Percentiles rank a stretch among this genome's conserved stretches.
Evolutionary conservation across 1,284 basidiomycete species (phyloP).

Genomic region (Flammula alnicola): DNA sequence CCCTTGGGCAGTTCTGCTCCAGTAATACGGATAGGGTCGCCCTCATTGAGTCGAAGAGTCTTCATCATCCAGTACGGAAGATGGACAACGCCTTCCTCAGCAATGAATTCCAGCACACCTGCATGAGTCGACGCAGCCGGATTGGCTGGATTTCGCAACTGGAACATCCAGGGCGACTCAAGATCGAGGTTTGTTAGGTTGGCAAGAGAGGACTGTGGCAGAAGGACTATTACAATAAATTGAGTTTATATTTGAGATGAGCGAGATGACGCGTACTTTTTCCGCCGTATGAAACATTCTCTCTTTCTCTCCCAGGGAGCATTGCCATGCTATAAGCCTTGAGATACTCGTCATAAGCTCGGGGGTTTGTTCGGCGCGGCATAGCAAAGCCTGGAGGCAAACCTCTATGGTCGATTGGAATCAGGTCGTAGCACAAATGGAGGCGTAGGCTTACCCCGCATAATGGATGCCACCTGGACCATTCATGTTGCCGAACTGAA

Average conservation of each 20-base stretch:
- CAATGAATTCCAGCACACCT: slow-evolving; percentile 98
- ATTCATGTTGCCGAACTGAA: slow-evolving; percentile 57
- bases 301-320: slow-evolving; percentile 80
- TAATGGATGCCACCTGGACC: slow-evolving; percentile 65
- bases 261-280: slow-evolving; percentile 77
- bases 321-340: slow-evolving; percentile 88
- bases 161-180: slow-evolving; percentile 95
- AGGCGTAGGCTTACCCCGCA: slow-evolving; percentile 40
- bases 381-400: slow-evolving; percentile 55
- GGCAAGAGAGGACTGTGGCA: slow-evolving; percentile 95
- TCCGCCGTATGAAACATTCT: slow-evolving; percentile 93
- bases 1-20: slow-evolving; percentile 91
- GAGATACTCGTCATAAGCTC: slow-evolving; percentile 80
- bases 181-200: slow-evolving; percentile 89
- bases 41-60: slow-evolving; percentile 89
- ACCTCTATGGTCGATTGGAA: slow-evolving; percentile 43
- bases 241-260: slow-evolving; percentile 12
- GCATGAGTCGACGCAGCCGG: slow-evolving; percentile 90
- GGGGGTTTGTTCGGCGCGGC: slow-evolving; percentile 56
- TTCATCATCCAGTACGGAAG: slow-evolving; percentile 99
- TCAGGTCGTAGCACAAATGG: slow-evolving; percentile 14
- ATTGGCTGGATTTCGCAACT: slow-evolving; percentile 89
- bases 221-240: slow-evolving; percentile 72
- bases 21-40: slow-evolving; percentile 92
- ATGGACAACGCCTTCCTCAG: slow-evolving; percentile 94